Evolutionary conservation across 2,329 filamentous ascomycete species (phyloP), one percentile per base, ranked within the genome.

Genomic region (Paradendryphiella salina): DNA sequence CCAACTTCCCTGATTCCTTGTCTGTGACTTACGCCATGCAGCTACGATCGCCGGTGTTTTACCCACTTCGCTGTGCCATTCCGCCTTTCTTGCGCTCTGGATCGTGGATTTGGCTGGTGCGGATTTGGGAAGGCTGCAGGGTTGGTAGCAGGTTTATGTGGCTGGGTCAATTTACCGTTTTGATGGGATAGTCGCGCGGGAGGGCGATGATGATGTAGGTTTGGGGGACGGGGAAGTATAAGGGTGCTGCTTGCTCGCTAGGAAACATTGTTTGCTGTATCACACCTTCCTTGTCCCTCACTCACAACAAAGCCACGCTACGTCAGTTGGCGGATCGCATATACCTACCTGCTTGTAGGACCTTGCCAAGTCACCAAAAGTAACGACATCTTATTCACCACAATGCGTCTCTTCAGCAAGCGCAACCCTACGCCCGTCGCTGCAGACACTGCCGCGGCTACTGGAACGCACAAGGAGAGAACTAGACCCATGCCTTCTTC

Each of bases 371-470:
- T 20, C 26, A 18, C n/a, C 42, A 33, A 17, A 34, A 45, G n/a
- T 39, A 56, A 34, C 41, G 14, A 34, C 23, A 29, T 29, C n/a
- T 11, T 34, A 34, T 11, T 32, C 15, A 23, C 36, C 46, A 46
- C 29, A 42, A 75, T 75, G 73, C 65, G 66, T 31, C 63, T 75
- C 61, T 74, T 76, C 65, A 73, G 66, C 54, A 69, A 68, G 44
- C 71, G 69, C 48, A 48, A 63, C 5, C 61, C 63, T 28, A 61
- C 63, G 28, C 61, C 72, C 29, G 66, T 66, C 8, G 64, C 71
- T 38, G 63, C 65, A n/a, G 66, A 74, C 56, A 74, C 68, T 2
- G 64, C 70, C 1, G 64, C 67, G 6, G 66, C 71, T 13, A 69
- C 70, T 18, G 67, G 67, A 15, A 50, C 60, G 14, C 58, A 54